Percentiles rank a stretch among this genome's conserved stretches.
phyloP scores from a whole-genome alignment of 2,329 filamentous ascomycete species.

The Cercospora janseana region DNA sequence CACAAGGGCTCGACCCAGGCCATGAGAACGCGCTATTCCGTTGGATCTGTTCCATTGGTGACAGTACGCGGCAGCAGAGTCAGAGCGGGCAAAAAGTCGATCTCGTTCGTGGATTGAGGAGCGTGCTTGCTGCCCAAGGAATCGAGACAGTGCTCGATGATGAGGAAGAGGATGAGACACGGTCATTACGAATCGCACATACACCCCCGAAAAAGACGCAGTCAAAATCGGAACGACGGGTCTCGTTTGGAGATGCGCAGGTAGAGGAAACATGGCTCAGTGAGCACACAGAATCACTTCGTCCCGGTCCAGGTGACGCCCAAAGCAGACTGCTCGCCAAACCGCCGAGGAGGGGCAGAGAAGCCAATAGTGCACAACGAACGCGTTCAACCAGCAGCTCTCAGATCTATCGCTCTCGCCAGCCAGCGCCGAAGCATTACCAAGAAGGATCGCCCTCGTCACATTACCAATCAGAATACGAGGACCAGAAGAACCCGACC shows the following conservation, averaged over 20 bases:
- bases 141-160: conserved; percentile 28
- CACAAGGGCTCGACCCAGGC: conserved; percentile 68
- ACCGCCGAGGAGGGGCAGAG: conserved; percentile 25
- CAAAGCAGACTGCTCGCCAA: conserved; percentile 21
- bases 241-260: conserved; percentile 57
- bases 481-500: conserved; percentile 21
- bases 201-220: conserved; percentile 14
- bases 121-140: conserved; percentile 30
- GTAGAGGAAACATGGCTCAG: conserved; percentile 52
- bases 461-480: conserved; percentile 21
- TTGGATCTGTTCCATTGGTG: conserved; percentile 76
- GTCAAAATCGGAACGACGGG: conserved; percentile 44
- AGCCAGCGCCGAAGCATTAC: conserved; percentile 20
- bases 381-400: conserved; percentile 30
- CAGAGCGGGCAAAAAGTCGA: conserved; percentile 22
- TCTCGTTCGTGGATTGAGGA: conserved; percentile 31
- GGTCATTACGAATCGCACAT: conserved; percentile 15
- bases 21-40: conserved; percentile 73
- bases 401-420: conserved; percentile 7
- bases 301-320: conserved; percentile 4
- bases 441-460: conserved; percentile 21
- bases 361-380: conserved; percentile 13
- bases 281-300: conserved; percentile 27
- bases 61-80: conserved; percentile 37
- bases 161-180: conserved; percentile 39